phyloP scores from a whole-genome alignment of 257 asterid species.

The Echium plantagineum region DNA sequence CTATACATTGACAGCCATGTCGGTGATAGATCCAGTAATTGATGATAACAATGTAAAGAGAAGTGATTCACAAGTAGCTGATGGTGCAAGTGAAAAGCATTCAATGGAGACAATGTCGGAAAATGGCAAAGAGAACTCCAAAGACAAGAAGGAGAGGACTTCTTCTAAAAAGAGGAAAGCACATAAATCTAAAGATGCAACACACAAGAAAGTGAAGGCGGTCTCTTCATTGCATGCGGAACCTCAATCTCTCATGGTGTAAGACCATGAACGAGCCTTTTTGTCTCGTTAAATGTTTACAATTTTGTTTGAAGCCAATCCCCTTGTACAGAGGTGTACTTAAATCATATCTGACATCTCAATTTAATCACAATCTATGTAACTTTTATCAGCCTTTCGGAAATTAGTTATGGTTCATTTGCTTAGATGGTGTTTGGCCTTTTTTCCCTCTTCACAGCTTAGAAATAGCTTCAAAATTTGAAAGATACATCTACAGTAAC shows the following conservation, averaged over 20 bases:
- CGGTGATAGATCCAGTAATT: constrained; percentile 61
- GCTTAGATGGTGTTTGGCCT: not conserved
- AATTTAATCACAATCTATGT: not conserved
- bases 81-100: constrained; percentile 16
- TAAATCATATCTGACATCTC: not conserved
- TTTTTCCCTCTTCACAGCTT: no score
- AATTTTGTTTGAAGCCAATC: not conserved
- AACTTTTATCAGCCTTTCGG: not conserved
- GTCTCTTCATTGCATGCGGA: constrained; percentile 20
- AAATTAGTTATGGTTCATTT: not conserved
- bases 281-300: not conserved
- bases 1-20: constrained; percentile 64
- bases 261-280: not conserved
- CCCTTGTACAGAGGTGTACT: not conserved
- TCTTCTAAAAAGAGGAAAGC: constrained; percentile 52
- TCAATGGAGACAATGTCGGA: constrained; percentile 5
- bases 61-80: constrained; percentile 14
- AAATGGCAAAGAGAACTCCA: constrained; percentile 16
- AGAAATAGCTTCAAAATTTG: no score
- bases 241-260: constrained; percentile 27
- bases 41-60: constrained; percentile 18
- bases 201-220: constrained; percentile 46
- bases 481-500: no score
- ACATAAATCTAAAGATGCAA: constrained; percentile 31
- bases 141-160: constrained; percentile 11